A percentile compares a stretch with the other conserved stretches of the same genome.
phyloP scores from a whole-genome alignment of 352 stramenopile species.

The Pythium insidiosum region DNA sequence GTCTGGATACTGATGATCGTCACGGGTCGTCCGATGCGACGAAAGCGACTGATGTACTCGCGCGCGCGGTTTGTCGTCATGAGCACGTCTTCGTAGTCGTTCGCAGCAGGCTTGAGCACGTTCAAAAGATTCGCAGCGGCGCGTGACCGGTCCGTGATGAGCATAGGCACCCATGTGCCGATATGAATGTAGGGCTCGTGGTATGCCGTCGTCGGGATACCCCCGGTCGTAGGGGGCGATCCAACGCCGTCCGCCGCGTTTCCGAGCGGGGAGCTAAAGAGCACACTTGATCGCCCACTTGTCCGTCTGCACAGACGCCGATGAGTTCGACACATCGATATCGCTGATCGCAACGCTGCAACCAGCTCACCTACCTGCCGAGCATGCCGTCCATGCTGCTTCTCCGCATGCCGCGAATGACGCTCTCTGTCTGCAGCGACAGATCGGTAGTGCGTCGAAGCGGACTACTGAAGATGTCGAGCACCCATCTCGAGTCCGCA shows the following conservation, averaged over 20 bases:
- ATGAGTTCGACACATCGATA: no score
- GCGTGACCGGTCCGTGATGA: constrained; percentile 34
- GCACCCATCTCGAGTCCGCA: constrained; percentile 53
- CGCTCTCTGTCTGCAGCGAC: constrained; percentile 46
- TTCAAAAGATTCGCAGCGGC: constrained; percentile 7
- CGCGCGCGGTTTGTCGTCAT: constrained; percentile 51
- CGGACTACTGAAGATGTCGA: constrained; percentile 66
- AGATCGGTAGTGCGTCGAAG: constrained; percentile 41
- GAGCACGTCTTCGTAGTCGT: constrained; percentile 60
- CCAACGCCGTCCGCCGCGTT: no score
- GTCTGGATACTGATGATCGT: constrained; percentile 70
- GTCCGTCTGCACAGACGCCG: no score
- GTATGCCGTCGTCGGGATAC: constrained; percentile 10
- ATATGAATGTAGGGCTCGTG: constrained; percentile 75
- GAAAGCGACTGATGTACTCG: constrained; percentile 63
- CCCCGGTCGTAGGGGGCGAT: no score
- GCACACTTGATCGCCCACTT: constrained; percentile 2
- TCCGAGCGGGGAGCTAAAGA: constrained; percentile 10
- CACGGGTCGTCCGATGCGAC: constrained; percentile 36
- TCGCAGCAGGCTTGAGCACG: constrained; percentile 21
- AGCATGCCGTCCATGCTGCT: constrained; percentile 15
- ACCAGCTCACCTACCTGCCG: background rate
- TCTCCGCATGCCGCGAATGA: constrained; percentile 39
- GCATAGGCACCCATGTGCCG: constrained; percentile 59
- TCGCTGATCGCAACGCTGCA: no score